Conservation (phyloP, 192 early-diverging fungal species). For the Haplosporangium gracile region DNA sequence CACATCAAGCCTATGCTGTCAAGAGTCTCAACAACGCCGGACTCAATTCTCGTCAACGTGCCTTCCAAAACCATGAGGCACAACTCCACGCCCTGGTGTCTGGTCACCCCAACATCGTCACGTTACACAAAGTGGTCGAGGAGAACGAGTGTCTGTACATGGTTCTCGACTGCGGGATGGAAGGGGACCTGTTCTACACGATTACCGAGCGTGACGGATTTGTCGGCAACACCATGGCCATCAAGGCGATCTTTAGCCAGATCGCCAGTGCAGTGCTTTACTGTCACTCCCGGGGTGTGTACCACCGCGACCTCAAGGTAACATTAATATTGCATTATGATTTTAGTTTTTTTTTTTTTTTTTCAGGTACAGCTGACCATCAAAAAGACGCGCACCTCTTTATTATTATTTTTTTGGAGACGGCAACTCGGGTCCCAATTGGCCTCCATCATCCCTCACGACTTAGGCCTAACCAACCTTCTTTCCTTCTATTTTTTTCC, state of each 20-base stretch:
- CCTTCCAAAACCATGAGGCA: slow-evolving; percentile 76
- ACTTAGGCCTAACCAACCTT: neutral
- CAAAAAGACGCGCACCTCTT: neutral
- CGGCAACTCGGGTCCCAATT: neutral
- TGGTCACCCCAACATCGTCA: slow-evolving; percentile 76
- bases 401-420: neutral
- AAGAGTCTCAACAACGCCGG: slow-evolving; percentile 80
- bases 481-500: neutral
- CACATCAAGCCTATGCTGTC: slow-evolving; percentile 72
- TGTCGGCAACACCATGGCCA: slow-evolving; percentile 75
- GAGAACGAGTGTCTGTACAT: slow-evolving; percentile 72
- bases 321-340: neutral
- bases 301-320: slow-evolving; percentile 81
- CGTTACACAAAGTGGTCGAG: slow-evolving; percentile 75
- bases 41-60: slow-evolving; percentile 66
- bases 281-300: slow-evolving; percentile 76
- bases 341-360: neutral
- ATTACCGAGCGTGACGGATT: slow-evolving; percentile 88
- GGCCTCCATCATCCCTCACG: neutral
- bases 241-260: slow-evolving; percentile 86
- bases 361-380: neutral
- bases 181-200: slow-evolving; percentile 94
- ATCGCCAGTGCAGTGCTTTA: slow-evolving; percentile 86
- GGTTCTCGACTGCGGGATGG: slow-evolving; percentile 82
- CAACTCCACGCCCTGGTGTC: slow-evolving; percentile 74